phyloP scores from a whole-genome alignment of 768 basidiomycete genomes.

The Ramaria rubella region DNA sequence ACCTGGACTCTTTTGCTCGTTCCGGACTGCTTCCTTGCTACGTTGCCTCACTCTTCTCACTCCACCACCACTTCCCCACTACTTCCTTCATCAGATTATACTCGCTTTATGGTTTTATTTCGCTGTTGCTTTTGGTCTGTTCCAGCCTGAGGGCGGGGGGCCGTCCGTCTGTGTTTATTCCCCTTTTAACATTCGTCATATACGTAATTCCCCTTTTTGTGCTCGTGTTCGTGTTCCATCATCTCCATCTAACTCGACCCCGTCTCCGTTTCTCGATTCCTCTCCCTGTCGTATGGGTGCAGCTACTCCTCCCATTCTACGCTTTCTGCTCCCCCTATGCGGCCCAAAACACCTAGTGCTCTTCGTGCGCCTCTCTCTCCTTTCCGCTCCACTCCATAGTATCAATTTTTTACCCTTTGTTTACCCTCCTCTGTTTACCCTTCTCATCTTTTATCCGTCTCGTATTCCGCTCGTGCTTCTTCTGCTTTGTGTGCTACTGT shows the following conservation, averaged over 20 bases:
- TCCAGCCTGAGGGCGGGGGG: background rate
- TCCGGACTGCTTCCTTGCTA: background rate
- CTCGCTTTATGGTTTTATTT: background rate
- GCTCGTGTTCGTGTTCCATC: background rate
- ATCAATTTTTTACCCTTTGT: background rate
- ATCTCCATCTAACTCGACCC: no score
- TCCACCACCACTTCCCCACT: background rate
- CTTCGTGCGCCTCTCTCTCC: no score
- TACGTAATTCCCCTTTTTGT: no score
- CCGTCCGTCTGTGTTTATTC: background rate
- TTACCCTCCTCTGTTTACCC: background rate
- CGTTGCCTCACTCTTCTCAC: background rate
- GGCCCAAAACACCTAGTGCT: no score
- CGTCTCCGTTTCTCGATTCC: no score
- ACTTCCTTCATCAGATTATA: background rate
- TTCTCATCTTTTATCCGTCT: no score
- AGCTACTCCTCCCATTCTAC: no score
- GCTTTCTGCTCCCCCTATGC: no score
- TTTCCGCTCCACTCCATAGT: no score
- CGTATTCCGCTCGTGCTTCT: no score
- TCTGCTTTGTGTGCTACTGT: background rate
- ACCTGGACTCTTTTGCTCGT: background rate
- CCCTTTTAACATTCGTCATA: no score
- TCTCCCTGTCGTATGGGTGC: no score
- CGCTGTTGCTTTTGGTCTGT: background rate